A percentile compares a stretch with the other conserved stretches of the same genome.
phyloP scores from a whole-genome alignment of 164 flowering plant genomes.

The Chimonanthus praecox region DNA sequence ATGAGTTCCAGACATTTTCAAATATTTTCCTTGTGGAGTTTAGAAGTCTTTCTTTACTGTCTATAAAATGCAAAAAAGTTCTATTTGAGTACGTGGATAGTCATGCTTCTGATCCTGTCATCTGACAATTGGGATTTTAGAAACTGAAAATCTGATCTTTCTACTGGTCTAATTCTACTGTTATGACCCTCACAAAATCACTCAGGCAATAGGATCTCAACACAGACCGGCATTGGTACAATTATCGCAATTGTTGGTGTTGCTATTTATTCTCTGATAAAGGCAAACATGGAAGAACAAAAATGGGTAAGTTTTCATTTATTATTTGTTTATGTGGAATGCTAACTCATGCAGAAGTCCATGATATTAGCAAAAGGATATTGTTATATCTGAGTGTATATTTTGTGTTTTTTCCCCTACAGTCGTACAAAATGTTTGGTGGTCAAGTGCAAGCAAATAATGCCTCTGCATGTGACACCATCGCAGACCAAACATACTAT shows the following conservation, averaged over 20 bases:
- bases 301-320: slow-evolving; percentile 37
- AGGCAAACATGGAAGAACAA: slow-evolving; percentile 60
- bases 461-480: no score
- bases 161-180: background rate
- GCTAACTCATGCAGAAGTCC: background rate
- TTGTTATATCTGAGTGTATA: background rate
- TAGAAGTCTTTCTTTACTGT: background rate
- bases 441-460: no score
- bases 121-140: background rate
- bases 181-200: slow-evolving; percentile 3
- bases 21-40: background rate
- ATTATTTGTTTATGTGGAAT: background rate
- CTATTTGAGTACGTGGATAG: background rate
- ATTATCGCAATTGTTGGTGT: slow-evolving; percentile 68
- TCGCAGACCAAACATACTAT: no score
- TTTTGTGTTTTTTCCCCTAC: no score
- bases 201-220: slow-evolving; percentile 64
- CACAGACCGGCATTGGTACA: slow-evolving; percentile 74
- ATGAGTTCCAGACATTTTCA: no score
- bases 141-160: background rate
- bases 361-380: background rate
- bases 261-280: slow-evolving; percentile 64
- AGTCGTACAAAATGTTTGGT: background rate
- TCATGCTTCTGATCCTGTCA: background rate
- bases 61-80: background rate